Conservation (phyloP, 2,329 filamentous ascomycete species). For the Penicillium occitanis region DNA sequence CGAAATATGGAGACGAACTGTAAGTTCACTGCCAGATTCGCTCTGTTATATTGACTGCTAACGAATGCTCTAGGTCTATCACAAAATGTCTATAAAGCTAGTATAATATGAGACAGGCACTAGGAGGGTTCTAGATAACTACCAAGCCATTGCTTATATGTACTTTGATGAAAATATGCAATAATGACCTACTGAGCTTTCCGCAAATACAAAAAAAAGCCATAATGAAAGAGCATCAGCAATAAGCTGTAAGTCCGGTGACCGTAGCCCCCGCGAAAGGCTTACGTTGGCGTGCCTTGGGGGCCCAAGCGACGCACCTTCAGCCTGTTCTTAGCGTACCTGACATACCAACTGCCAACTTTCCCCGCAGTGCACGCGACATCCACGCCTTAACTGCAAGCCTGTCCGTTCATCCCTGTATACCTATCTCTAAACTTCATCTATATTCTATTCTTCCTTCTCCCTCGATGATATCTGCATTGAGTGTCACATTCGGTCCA, state of each 20-base stretch:
- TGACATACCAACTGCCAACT: constrained; percentile 1
- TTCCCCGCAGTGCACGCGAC: constrained; percentile 15
- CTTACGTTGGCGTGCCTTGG: background rate
- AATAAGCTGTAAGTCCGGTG: background rate
- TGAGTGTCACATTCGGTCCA: constrained; percentile 1
- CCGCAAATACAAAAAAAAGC: background rate
- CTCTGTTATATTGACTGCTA: background rate
- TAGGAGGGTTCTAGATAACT: background rate
- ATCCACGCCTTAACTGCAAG: background rate
- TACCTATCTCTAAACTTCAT: background rate
- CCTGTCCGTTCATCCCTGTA: background rate
- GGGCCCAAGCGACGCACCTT: background rate
- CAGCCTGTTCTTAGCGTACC: background rate
- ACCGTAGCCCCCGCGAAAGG: background rate
- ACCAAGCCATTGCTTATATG: constrained; percentile 7
- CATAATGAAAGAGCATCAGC: background rate
- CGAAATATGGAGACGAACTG: constrained; percentile 4
- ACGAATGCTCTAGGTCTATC: background rate
- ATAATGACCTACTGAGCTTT: background rate
- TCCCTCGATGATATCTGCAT: background rate
- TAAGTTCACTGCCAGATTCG: background rate
- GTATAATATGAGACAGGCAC: background rate
- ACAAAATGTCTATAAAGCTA: background rate
- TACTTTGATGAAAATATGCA: constrained; percentile 14
- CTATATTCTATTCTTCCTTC: background rate